Base-by-base conservation (phyloP, 2,329 filamentous ascomycete species). In the Herpotrichia juniperi region DNA sequence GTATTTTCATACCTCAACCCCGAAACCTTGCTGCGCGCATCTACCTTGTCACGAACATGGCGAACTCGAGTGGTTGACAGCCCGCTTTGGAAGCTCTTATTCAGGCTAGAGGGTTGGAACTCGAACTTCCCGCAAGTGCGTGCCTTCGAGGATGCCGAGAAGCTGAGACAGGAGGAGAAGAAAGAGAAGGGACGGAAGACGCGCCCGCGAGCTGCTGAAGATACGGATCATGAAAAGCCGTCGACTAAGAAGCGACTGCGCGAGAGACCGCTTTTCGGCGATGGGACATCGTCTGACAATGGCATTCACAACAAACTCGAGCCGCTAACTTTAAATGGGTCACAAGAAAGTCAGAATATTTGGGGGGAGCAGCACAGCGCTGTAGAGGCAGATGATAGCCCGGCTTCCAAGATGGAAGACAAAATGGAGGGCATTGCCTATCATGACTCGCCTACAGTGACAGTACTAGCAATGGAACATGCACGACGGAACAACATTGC, bases 1-100 rank as follows among this genome's bases (percentile, higher is more conserved):
- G 88, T 97, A 39, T 87, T 99, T 37, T 87, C 89, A 14, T 94
- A 92, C 67, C 86, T 99, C 44, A 89, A 93, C 48, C 89, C 92
- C 1, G 73, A 86, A 24, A 94, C 92, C 0, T 80, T 99, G 32
- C 81, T 97, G 50, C 86, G 84, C 44, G 90, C 93, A 2, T 91
- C 91, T 1, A 83, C 85, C 39, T 86, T 91, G 14, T 97, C 91
- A 30, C 86, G 87, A 42, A 81, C 86, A 57, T 99, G 94, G 93
- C 87, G 93, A 57, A 81, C 84, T 16, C 81, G 94, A 16, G 88
- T 93, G 5, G 76, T 92, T 46, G 94, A 99, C 72, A 85, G 90
- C 28, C 88, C 89, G 55, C 77, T 97, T 24, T 99, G 94, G 94
- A 88, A 91, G 68, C 81, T 85, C 12, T 76, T 96, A 12, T 99